Percentiles rank a stretch among this genome's conserved stretches.
phyloP scores from a whole-genome alignment of 202 grass and related monocot genomes.

The Musa balbisiana region DNA sequence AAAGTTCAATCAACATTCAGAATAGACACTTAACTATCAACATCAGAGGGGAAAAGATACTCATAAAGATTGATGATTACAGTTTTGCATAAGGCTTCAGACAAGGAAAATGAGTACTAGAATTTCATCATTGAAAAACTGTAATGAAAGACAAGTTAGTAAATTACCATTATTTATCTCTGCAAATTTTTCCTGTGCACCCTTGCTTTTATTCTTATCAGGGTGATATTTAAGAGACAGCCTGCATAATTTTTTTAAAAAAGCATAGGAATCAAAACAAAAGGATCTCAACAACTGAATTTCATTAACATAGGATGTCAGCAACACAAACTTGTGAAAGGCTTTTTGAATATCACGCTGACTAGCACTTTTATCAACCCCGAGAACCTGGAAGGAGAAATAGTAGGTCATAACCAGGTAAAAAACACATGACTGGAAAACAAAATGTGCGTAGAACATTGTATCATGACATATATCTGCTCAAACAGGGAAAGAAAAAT shows the following conservation, averaged over 20 bases:
- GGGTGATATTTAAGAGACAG: slow-evolving; percentile 90
- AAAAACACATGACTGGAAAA: slow-evolving; percentile 3
- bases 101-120: no score
- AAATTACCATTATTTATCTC: slow-evolving; percentile 90
- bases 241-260: slow-evolving; percentile 34
- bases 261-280: slow-evolving; percentile 1
- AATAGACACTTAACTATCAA: no score
- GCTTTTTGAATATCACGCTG: slow-evolving; percentile 96
- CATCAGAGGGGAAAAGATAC: no score
- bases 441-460: background rate
- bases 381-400: slow-evolving; percentile 60
- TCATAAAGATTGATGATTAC: no score
- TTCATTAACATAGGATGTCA: slow-evolving; percentile 5
- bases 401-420: background rate
- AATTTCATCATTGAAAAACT: background rate
- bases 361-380: slow-evolving; percentile 83
- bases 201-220: slow-evolving; percentile 92
- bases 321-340: slow-evolving; percentile 78
- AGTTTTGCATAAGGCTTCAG: no score
- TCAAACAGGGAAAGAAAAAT: no score
- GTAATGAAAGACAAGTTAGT: background rate
- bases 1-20: no score
- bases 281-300: background rate
- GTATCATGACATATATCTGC: background rate
- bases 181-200: slow-evolving; percentile 75